These are phyloP conservation scores for Auriscalpium vulgare DNA, from an alignment of 768 basidiomycete genomes.

Conservation along the genomic window DNA sequence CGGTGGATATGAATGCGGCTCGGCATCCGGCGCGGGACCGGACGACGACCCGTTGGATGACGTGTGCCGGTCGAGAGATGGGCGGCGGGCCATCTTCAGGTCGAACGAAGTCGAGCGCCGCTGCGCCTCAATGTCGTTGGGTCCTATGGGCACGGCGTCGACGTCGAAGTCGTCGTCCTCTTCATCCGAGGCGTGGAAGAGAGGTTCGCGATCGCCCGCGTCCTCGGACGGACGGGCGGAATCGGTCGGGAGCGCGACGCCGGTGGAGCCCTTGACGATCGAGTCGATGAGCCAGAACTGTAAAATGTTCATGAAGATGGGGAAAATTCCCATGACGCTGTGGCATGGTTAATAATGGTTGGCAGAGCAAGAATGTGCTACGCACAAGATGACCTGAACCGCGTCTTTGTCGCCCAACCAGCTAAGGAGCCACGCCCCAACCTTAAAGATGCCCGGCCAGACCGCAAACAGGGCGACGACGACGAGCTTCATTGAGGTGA, in stretches of 20 bases:
- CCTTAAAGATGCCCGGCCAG: conserved; percentile 58
- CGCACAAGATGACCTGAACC: conserved; percentile 77
- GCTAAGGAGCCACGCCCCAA: conserved; percentile 83
- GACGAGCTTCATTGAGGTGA: conserved; percentile 85
- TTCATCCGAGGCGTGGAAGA: conserved; percentile 45
- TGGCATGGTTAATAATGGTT: background rate
- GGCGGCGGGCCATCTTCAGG: conserved; percentile 18
- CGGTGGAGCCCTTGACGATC: conserved; percentile 69
- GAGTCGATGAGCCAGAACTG: conserved; percentile 97
- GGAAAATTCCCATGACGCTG: conserved; percentile 89
- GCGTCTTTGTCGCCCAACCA: conserved; percentile 65
- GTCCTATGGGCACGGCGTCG: conserved; percentile 8
- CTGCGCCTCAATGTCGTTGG: conserved; percentile 41
- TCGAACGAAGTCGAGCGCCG: conserved; percentile 23
- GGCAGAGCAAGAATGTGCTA: conserved; percentile 12
- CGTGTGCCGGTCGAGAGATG: conserved; percentile 15
- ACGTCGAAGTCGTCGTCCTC: conserved; percentile 42
- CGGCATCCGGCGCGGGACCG: conserved; percentile 20
- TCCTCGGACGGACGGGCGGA: conserved; percentile 29
- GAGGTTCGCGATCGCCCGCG: conserved; percentile 46
- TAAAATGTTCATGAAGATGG: conserved; percentile 77
- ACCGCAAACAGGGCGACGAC: conserved; percentile 71
- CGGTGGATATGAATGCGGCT: conserved; percentile 57
- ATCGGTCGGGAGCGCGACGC: conserved; percentile 33
- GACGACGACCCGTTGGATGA: conserved; percentile 23